Percentiles rank a stretch among this genome's conserved stretches.
Conservation (phyloP, 2,329 filamentous ascomycete species). For the Exophiala spinifera region DNA sequence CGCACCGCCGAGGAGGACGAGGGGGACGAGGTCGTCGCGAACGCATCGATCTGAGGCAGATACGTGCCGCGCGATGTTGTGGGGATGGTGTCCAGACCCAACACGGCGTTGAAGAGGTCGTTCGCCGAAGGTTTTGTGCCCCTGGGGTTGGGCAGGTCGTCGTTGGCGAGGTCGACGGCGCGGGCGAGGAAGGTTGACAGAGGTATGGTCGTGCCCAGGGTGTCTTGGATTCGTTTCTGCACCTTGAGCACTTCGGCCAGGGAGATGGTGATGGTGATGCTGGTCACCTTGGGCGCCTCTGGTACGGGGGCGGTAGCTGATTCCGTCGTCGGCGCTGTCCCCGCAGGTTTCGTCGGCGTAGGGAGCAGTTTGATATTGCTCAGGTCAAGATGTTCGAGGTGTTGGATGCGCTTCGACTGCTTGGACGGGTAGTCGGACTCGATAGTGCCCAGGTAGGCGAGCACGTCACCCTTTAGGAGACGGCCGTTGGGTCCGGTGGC, state of each 20-base stretch:
- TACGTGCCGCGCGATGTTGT: conserved; percentile 59
- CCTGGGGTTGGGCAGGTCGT: conserved; percentile 69
- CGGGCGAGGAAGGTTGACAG: conserved; percentile 83
- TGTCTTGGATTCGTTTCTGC: conserved; percentile 74
- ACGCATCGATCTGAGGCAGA: conserved; percentile 65
- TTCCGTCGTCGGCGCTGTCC: conserved; percentile 36
- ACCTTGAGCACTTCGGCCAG: conserved; percentile 74
- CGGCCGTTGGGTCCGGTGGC: conserved; percentile 84
- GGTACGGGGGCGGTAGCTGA: conserved; percentile 27
- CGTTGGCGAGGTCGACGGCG: conserved; percentile 82
- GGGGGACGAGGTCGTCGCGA: conserved; percentile 42
- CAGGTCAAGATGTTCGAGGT: conserved; percentile 81
- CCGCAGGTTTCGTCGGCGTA: conserved; percentile 36
- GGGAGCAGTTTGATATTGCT: conserved; percentile 85
- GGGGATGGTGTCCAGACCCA: conserved; percentile 64
- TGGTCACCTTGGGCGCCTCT: conserved; percentile 36
- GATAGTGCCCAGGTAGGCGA: conserved; percentile 82
- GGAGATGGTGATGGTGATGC: conserved; percentile 65
- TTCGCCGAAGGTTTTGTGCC: conserved; percentile 65
- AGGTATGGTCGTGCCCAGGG: conserved; percentile 75
- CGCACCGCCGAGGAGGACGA: conserved; percentile 15
- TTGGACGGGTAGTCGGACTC: conserved; percentile 66
- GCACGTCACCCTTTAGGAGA: conserved; percentile 89
- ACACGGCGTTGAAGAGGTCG: conserved; percentile 84
- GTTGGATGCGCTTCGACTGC: conserved; percentile 67